Percentiles rank a stretch among this genome's conserved stretches.
Evolutionary conservation across 257 asterid genomes (phyloP).

Genomic region (Solanum etuberosum): DNA sequence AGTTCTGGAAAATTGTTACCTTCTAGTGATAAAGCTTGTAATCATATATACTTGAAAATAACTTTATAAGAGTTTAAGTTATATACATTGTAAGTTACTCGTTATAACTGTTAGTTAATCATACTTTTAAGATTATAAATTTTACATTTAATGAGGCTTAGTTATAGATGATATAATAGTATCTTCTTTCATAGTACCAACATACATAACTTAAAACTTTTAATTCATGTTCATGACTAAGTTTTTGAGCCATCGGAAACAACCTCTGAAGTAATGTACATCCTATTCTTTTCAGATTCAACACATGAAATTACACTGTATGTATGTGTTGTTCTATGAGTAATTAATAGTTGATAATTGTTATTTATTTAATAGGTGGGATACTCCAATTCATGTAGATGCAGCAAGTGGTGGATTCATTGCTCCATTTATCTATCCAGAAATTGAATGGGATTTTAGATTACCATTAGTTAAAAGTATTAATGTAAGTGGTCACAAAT

Average conservation of each 20-base stretch:
- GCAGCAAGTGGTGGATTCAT: constrained; percentile 21
- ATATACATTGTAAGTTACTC: background rate
- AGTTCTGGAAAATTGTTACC: background rate
- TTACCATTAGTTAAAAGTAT: constrained; percentile 21
- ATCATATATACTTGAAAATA: background rate
- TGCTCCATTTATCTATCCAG: constrained; percentile 26
- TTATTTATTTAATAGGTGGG: constrained; percentile 11
- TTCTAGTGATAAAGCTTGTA: background rate
- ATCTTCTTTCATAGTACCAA: background rate
- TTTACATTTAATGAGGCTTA: background rate
- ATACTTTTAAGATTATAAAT: background rate
- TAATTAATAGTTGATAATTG: background rate
- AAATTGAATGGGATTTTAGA: constrained; percentile 28
- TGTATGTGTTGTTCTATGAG: too few species aligned
- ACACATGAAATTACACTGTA: background rate
- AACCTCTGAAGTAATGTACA: too few species aligned
- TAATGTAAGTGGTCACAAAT: constrained; percentile 25
- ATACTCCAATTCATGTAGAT: constrained; percentile 27
- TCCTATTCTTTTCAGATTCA: background rate
- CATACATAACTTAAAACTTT: background rate
- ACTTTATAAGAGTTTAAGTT: background rate
- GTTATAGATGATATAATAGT: background rate
- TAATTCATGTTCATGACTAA: background rate
- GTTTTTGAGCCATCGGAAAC: background rate
- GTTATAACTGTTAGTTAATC: background rate